Conservation (phyloP, 139 green algal genomes). For the Chlamydomonas sphaeroides region DNA sequence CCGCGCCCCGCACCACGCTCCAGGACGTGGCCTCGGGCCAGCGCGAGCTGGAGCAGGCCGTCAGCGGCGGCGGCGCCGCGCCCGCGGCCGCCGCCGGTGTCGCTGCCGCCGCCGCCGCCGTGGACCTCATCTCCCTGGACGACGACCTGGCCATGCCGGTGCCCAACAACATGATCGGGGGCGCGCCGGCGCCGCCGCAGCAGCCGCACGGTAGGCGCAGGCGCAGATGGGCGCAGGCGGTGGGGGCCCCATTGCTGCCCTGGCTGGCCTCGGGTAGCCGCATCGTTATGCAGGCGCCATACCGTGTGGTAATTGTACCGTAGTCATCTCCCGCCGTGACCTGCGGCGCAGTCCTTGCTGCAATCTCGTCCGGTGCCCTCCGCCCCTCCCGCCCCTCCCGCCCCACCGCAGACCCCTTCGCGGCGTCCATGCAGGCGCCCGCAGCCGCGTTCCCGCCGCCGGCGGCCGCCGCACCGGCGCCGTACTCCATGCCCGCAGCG, state of each 20-base stretch:
- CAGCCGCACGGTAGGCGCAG: too few species aligned
- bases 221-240: too few species aligned
- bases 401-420: conserved; percentile 8
- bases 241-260: too few species aligned
- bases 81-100: background rate
- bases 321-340: too few species aligned
- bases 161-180: background rate
- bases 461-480: background rate
- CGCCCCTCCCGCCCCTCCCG: background rate
- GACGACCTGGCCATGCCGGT: background rate
- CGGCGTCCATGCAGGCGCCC: background rate
- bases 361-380: too few species aligned
- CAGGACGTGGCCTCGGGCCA: conserved; percentile 35
- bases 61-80: background rate
- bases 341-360: too few species aligned
- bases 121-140: conserved; percentile 31
- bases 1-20: background rate
- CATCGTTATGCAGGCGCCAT: too few species aligned
- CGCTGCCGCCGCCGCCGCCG: background rate
- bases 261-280: too few species aligned
- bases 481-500: background rate
- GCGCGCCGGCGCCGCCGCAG: too few species aligned
- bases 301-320: too few species aligned
- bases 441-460: background rate
- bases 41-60: conserved; percentile 20